Percentiles rank a stretch among this genome's conserved stretches.
Conservation (phyloP, 2,329 filamentous ascomycete genomes). For the Claviceps capensis region DNA sequence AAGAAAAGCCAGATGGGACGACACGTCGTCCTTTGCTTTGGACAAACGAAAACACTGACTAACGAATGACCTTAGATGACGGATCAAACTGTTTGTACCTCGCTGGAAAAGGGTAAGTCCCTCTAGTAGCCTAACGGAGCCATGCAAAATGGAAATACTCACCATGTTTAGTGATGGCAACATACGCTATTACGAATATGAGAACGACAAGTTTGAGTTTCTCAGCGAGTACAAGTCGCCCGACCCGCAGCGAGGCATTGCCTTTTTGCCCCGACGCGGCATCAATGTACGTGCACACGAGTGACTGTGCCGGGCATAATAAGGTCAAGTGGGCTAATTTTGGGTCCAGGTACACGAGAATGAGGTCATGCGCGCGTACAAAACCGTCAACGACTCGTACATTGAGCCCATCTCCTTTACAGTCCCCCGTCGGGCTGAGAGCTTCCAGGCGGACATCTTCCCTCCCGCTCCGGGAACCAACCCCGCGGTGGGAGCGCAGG, state of each 20-base stretch:
- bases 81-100: conserved; percentile 91
- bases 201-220: conserved; percentile 97
- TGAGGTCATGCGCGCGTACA: conserved; percentile 89
- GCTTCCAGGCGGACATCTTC: conserved; percentile 95
- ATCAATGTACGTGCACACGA: conserved; percentile 52
- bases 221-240: conserved; percentile 94
- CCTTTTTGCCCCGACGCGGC: conserved; percentile 86
- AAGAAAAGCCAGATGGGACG: no score
- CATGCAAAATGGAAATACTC: conserved; percentile 5
- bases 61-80: conserved; percentile 45
- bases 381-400: conserved; percentile 88
- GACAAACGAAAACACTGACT: not conserved
- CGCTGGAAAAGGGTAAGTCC: conserved; percentile 80
- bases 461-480: conserved; percentile 72
- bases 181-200: conserved; percentile 96
- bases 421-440: conserved; percentile 82
- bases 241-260: conserved; percentile 87
- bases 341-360: conserved; percentile 67
- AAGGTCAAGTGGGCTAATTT: conserved; percentile 9
- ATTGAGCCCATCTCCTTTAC: conserved; percentile 98
- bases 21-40: no score
- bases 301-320: not conserved
- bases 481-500: conserved; percentile 62
- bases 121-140: no score
- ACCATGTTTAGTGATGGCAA: conserved; percentile 67